Percentiles rank a stretch among this genome's conserved stretches.
Evolutionary conservation across 148 eudicot genomes (phyloP).

Genomic region (Nepenthes gracilis): DNA sequence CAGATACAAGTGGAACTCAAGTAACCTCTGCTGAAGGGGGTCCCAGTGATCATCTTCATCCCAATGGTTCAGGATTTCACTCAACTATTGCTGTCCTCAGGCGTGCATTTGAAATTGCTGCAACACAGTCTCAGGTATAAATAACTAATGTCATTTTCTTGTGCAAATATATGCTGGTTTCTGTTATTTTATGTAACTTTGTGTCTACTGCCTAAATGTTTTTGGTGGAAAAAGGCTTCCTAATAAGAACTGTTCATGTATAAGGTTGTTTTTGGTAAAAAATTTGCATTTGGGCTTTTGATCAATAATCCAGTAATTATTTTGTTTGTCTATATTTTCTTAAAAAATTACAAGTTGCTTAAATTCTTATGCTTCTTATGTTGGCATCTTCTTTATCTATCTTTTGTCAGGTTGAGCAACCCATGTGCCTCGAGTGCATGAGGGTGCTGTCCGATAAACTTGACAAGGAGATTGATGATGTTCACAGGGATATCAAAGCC

Average conservation of each 20-base stretch:
- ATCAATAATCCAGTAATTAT: background rate
- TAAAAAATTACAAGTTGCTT: background rate
- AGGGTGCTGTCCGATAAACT: slow-evolving; percentile 89
- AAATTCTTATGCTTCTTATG: background rate
- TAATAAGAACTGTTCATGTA: background rate
- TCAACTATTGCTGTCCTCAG: slow-evolving; percentile 70
- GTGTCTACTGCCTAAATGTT: background rate
- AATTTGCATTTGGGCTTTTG: no score
- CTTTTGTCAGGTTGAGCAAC: slow-evolving; percentile 75
- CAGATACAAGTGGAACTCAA: slow-evolving; percentile 52
- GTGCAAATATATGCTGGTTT: background rate
- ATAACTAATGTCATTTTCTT: background rate
- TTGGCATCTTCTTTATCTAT: background rate
- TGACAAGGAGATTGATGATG: slow-evolving; percentile 98
- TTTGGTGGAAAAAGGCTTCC: background rate
- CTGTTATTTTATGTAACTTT: background rate
- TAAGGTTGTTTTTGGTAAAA: no score
- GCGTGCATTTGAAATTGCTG: slow-evolving; percentile 90
- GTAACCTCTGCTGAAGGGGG: slow-evolving; percentile 47
- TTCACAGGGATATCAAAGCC: slow-evolving; percentile 69
- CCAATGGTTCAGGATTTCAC: slow-evolving; percentile 79
- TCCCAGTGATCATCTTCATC: slow-evolving; percentile 34
- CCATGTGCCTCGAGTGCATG: slow-evolving; percentile 96
- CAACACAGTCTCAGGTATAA: slow-evolving; percentile 75
- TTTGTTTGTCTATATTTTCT: background rate